Evolutionary conservation across 768 basidiomycete genomes (phyloP).

Genomic region (Daedaleopsis nitida): DNA sequence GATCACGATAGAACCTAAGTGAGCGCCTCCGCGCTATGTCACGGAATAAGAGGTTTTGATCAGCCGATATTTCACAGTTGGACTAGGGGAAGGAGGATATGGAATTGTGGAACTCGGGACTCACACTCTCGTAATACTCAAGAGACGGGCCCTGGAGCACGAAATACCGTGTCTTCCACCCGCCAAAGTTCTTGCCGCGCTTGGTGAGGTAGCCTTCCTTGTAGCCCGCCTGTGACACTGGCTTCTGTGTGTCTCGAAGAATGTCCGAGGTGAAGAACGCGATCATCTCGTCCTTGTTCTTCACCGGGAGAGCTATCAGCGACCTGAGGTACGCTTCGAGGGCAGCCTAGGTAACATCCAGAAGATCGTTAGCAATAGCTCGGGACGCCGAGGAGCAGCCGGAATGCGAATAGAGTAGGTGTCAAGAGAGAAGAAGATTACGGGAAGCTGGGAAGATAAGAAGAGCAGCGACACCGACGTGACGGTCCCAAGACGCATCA

Average conservation of each 20-base stretch:
- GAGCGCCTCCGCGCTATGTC: conserved; percentile 81
- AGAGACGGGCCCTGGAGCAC: conserved; percentile 88
- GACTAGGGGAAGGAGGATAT: neutral
- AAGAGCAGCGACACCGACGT: conserved; percentile 4
- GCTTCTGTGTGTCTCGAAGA: conserved; percentile 71
- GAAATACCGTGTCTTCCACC: conserved; percentile 96
- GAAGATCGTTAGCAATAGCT: conserved; percentile 14
- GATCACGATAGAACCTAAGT: conserved; percentile 87
- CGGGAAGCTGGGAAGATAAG: neutral
- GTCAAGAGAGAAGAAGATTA: neutral
- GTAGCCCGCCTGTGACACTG: conserved; percentile 78
- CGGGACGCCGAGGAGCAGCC: conserved; percentile 7
- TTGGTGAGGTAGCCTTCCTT: conserved; percentile 97
- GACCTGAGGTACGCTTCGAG: conserved; percentile 88
- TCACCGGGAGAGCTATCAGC: conserved; percentile 77
- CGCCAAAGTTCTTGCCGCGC: conserved; percentile 96
- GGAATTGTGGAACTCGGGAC: conserved; percentile 36
- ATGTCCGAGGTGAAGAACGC: conserved; percentile 92
- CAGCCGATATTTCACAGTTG: conserved; percentile 6
- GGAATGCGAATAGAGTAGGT: neutral
- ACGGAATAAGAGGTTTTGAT: conserved; percentile 15
- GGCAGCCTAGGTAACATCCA: conserved; percentile 48
- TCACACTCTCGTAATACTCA: conserved; percentile 94
- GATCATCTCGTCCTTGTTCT: conserved; percentile 87
- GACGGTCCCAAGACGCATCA: conserved; percentile 5